phyloP scores from a whole-genome alignment of 257 asterid genomes.

The Solanum appendiculatum region DNA sequence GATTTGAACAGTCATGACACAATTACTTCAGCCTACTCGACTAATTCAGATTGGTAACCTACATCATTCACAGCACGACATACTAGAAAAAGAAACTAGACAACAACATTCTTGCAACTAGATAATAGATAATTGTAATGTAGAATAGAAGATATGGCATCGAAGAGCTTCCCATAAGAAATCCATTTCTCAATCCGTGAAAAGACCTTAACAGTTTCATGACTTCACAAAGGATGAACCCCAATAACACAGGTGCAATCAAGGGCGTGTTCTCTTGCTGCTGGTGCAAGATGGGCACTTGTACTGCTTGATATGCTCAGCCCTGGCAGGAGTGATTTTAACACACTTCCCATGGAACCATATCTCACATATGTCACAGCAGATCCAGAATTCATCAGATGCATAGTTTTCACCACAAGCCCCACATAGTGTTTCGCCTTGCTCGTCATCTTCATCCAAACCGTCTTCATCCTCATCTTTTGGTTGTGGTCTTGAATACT shows the following conservation, averaged over 20 bases:
- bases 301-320: conserved; percentile 88
- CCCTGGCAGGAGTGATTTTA: conserved; percentile 77
- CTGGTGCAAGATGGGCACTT: conserved; percentile 61
- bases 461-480: conserved; percentile 39
- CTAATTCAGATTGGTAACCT: background rate
- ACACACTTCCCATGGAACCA: conserved; percentile 93
- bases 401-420: conserved; percentile 70
- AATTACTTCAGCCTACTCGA: background rate
- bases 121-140: background rate
- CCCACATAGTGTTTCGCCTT: conserved; percentile 54
- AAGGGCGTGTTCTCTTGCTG: conserved; percentile 55
- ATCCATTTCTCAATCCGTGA: background rate
- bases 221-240: background rate
- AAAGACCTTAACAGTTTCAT: background rate
- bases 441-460: conserved; percentile 48
- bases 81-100: background rate
- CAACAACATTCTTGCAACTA: background rate
- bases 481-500: conserved; percentile 28
- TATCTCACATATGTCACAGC: conserved; percentile 72
- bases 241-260: conserved; percentile 8
- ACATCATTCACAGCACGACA: background rate
- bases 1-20: background rate
- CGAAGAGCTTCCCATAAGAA: background rate
- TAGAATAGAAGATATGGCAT: background rate
- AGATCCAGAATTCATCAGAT: conserved; percentile 70